These are phyloP conservation scores for Eucommia ulmoides DNA, from an alignment of 257 asterid genomes.

Conservation along the genomic window DNA sequence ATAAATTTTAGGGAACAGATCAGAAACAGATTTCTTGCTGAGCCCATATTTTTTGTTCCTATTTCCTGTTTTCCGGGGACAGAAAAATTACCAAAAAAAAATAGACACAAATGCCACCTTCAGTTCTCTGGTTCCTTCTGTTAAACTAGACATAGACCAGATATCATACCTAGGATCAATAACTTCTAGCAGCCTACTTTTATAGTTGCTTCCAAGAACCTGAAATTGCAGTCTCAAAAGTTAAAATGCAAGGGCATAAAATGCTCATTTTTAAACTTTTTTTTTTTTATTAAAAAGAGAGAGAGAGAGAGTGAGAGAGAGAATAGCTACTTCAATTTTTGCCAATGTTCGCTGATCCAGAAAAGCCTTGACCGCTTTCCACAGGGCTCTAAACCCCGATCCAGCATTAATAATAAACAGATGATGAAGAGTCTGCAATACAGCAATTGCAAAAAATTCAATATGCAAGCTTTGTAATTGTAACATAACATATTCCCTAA, in stretches of 20 bases:
- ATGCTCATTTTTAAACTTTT: background rate
- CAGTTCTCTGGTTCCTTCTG: too few relatives aligned
- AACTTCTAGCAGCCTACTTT: conserved; percentile 37
- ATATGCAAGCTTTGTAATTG: background rate
- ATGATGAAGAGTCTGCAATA: conserved; percentile 60
- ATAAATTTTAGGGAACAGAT: too few relatives aligned
- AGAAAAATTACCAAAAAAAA: too few relatives aligned
- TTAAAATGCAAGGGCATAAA: background rate
- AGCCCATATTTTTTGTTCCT: too few relatives aligned
- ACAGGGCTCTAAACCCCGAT: conserved; percentile 48
- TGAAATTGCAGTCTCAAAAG: conserved; percentile 14
- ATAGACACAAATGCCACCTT: too few relatives aligned
- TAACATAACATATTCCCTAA: too few relatives aligned
- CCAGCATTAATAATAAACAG: conserved; percentile 65
- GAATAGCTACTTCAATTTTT: conserved; percentile 44
- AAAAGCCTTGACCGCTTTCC: conserved; percentile 58
- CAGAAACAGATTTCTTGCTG: too few relatives aligned
- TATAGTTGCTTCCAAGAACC: conserved; percentile 63
- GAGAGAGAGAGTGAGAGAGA: background rate
- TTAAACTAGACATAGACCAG: background rate
- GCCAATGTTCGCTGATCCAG: conserved; percentile 56
- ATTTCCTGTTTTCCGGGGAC: too few relatives aligned
- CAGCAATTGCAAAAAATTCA: background rate
- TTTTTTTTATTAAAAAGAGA: too few relatives aligned
- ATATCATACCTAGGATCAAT: conserved; percentile 48